phyloP scores from a whole-genome alignment of 2,329 filamentous ascomycete species.

The Pyrenophora graminea region DNA sequence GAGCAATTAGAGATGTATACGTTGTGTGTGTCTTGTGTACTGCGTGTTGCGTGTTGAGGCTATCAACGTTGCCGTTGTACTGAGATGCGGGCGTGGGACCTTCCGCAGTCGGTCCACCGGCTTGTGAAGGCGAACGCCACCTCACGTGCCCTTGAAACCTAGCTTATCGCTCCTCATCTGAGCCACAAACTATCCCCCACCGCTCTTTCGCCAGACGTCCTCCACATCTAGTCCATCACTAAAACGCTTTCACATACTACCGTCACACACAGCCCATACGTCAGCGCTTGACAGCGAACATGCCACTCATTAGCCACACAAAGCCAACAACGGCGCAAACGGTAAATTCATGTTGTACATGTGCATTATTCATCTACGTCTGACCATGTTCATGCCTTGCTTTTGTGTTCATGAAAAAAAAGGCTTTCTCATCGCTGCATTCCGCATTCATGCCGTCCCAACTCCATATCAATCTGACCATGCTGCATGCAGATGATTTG shows the following conservation, averaged over 20 bases:
- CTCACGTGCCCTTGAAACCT: conserved; percentile 16
- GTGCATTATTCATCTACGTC: too few relatives aligned
- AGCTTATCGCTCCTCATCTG: conserved; percentile 8
- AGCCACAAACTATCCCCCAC: background rate
- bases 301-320: too few relatives aligned
- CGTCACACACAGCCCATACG: background rate
- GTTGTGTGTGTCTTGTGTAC: background rate
- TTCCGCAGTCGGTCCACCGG: conserved; percentile 9
- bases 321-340: too few relatives aligned
- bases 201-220: background rate
- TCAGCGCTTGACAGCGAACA: background rate
- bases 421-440: background rate
- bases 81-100: conserved; percentile 12
- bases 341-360: too few relatives aligned
- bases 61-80: conserved; percentile 9
- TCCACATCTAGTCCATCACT: background rate
- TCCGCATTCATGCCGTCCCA: background rate
- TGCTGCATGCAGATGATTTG: background rate
- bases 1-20: background rate
- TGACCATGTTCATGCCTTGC: background rate
- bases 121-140: conserved; percentile 19
- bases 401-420: background rate
- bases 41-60: background rate
- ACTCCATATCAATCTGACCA: conserved; percentile 3
- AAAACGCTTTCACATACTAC: background rate